These are phyloP conservation scores for Kwoniella bestiolae DNA, from an alignment of 768 basidiomycete species.

Conservation along the genomic window DNA sequence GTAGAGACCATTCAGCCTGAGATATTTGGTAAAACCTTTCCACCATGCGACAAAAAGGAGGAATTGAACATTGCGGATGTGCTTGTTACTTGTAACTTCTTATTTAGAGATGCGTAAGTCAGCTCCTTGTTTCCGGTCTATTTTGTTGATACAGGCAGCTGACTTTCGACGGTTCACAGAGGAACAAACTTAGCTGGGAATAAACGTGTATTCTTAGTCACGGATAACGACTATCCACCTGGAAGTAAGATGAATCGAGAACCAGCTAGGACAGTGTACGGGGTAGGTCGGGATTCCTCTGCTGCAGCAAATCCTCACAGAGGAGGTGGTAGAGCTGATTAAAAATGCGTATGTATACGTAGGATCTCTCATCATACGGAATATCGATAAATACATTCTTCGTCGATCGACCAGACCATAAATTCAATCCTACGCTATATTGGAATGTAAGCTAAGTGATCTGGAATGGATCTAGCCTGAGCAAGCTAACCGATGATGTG, in stretches of 20 bases:
- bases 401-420: conserved; percentile 42
- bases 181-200: conserved; percentile 68
- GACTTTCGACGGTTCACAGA: conserved; percentile 59
- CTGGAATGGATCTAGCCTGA: neutral
- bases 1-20: conserved; percentile 56
- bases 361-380: conserved; percentile 46
- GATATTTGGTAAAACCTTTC: conserved; percentile 66
- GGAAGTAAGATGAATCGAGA: conserved; percentile 32
- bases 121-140: neutral
- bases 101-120: conserved; percentile 81
- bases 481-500: neutral
- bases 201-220: conserved; percentile 92
- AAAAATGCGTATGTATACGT: neutral
- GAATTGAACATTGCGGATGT: conserved; percentile 83
- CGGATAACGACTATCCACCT: conserved; percentile 79
- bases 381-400: conserved; percentile 52
- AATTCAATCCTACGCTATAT: conserved; percentile 44
- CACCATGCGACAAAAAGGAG: conserved; percentile 64
- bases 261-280: conserved; percentile 50
- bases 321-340: too few species aligned
- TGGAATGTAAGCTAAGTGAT: conserved; percentile 41
- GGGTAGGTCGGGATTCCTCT: conserved; percentile 35
- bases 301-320: neutral
- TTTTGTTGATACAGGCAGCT: conserved; percentile 10
- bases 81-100: conserved; percentile 86